Percentiles rank a stretch among this genome's conserved stretches.
Conservation (phyloP, 1,284 basidiomycete genomes). For the Hortiboletus rubellus region DNA sequence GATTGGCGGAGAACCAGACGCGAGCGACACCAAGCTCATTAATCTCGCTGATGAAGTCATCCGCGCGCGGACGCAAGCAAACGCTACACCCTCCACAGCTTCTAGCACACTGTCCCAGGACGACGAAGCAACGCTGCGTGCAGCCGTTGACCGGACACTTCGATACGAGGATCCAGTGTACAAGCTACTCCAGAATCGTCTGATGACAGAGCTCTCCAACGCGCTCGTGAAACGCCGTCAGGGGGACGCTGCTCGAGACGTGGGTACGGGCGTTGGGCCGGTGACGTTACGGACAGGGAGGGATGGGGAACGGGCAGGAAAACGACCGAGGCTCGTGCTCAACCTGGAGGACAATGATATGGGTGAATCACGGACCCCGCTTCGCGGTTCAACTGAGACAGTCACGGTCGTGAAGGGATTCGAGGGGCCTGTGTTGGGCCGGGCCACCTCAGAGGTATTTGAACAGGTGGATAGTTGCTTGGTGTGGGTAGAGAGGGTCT, state of each 20-base stretch:
- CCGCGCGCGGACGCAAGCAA: conserved; percentile 39
- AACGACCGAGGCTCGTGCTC: conserved; percentile 30
- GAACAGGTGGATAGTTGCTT: conserved; percentile 35
- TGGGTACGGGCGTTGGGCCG: conserved; percentile 28
- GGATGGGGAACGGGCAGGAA: conserved; percentile 26
- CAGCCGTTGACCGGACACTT: conserved; percentile 60
- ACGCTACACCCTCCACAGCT: conserved; percentile 1
- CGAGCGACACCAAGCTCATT: conserved; percentile 51
- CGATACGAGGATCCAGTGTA: conserved; percentile 65
- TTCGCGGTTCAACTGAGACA: conserved; percentile 13
- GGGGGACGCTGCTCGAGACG: conserved; percentile 1
- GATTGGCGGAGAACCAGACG: conserved; percentile 46
- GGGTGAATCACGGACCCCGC: conserved; percentile 17
- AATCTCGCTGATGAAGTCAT: conserved; percentile 73
- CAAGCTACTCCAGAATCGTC: conserved; percentile 55
- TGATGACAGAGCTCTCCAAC: conserved; percentile 47
- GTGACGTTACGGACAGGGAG: conserved; percentile 49
- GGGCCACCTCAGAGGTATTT: conserved; percentile 35
- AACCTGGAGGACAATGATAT: conserved; percentile 20
- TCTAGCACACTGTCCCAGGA: conserved; percentile 31
- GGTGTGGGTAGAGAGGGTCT: conserved; percentile 43
- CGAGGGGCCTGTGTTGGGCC: conserved; percentile 42
- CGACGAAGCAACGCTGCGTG: conserved; percentile 52
- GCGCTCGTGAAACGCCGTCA: conserved; percentile 31
- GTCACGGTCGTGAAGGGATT: conserved; percentile 45